Conservation (phyloP, 2,329 filamentous ascomycete species). For the Sclerotinia nivalis region DNA sequence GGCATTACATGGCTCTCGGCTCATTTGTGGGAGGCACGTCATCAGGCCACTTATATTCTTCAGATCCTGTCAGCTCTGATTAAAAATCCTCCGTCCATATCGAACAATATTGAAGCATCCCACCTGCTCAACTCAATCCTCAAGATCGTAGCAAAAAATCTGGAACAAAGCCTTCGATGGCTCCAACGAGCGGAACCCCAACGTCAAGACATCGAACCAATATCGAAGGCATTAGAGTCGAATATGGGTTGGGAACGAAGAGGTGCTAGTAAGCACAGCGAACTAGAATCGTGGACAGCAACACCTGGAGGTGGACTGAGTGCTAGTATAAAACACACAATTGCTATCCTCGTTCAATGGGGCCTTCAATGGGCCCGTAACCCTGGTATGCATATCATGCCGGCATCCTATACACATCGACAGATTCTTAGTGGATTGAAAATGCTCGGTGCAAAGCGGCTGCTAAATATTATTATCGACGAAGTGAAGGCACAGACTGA, state of each 20-base stretch:
- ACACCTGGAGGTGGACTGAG: conserved; percentile 57
- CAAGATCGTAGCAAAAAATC: conserved; percentile 67
- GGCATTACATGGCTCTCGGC: conserved; percentile 71
- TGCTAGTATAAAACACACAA: conserved; percentile 58
- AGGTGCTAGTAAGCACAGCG: conserved; percentile 61
- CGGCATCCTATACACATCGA: conserved; percentile 70
- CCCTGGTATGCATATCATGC: conserved; percentile 55
- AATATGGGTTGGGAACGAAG: conserved; percentile 60
- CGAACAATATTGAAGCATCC: conserved; percentile 60
- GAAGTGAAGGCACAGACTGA: conserved; percentile 66
- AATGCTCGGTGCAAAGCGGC: conserved; percentile 60
- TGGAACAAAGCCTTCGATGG: conserved; percentile 66
- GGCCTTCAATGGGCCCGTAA: conserved; percentile 47
- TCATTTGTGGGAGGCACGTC: conserved; percentile 66
- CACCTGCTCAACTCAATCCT: conserved; percentile 71
- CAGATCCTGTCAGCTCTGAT: conserved; percentile 72
- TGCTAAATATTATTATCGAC: conserved; percentile 64
- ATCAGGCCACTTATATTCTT: conserved; percentile 67
- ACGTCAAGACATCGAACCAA: conserved; percentile 67
- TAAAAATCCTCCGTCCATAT: conserved; percentile 64
- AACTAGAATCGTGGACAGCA: conserved; percentile 67
- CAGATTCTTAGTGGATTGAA: conserved; percentile 63
- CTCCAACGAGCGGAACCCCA: conserved; percentile 67
- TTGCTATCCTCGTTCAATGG: conserved; percentile 68
- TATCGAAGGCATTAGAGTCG: conserved; percentile 64